Percentiles rank a stretch among this genome's conserved stretches.
Evolutionary conservation across 495 filamentous ascomycete genomes (phyloP).

Genomic region (Clavariopsis aquatica): DNA sequence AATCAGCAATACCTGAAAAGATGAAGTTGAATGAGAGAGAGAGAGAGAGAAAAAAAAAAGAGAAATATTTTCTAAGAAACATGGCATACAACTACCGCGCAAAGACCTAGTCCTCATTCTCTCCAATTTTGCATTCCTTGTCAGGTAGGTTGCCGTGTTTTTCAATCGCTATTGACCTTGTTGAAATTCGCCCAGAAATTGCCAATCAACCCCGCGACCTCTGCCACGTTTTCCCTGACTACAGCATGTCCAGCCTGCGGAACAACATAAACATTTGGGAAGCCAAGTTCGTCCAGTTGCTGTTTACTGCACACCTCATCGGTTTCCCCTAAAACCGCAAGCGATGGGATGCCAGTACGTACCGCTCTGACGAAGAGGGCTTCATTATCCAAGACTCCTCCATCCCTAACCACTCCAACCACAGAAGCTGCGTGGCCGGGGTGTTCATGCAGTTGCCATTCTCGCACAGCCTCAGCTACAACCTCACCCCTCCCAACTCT

Average conservation of each 20-base stretch:
- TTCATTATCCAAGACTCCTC: constrained; percentile 47
- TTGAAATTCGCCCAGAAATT: constrained; percentile 40
- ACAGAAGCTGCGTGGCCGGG: constrained; percentile 49
- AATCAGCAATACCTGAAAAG: constrained; percentile 7
- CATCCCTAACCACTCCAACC: constrained; percentile 49
- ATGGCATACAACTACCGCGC: too few relatives aligned
- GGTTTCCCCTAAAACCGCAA: constrained; percentile 49
- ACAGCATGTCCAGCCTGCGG: constrained; percentile 47
- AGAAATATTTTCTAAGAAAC: too few relatives aligned
- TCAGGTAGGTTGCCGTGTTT: not conserved
- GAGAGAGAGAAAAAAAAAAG: too few relatives aligned
- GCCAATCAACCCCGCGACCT: constrained; percentile 44
- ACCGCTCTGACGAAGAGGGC: constrained; percentile 45
- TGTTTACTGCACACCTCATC: constrained; percentile 47
- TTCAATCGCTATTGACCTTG: not conserved
- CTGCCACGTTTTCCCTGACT: constrained; percentile 44
- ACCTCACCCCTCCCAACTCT: constrained; percentile 47
- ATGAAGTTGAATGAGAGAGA: too few relatives aligned
- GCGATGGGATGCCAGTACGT: constrained; percentile 32
- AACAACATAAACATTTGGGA: constrained; percentile 47
- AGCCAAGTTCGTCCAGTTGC: constrained; percentile 43
- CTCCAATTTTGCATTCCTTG: too few relatives aligned
- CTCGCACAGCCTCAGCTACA: constrained; percentile 50
- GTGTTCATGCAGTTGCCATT: constrained; percentile 51
- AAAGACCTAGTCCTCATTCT: too few relatives aligned